Evolutionary conservation across 2,329 filamentous ascomycete genomes (phyloP).

Genomic region (Colletotrichum karsti): DNA sequence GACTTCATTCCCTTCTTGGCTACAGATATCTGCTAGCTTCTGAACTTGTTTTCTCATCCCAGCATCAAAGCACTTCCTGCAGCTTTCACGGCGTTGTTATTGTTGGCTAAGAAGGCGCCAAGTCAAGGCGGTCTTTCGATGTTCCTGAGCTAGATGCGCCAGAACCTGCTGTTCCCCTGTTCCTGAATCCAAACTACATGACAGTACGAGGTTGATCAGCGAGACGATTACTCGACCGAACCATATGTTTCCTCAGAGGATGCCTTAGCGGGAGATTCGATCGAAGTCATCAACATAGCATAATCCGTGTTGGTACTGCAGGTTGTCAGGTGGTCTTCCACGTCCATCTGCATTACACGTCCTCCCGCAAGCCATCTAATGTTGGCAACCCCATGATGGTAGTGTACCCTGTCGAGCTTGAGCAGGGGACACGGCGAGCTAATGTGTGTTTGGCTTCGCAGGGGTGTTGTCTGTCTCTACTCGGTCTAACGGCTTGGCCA

Average conservation of each 20-base stretch:
- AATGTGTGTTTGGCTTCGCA: constrained; percentile 1
- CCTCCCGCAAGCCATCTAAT: background rate
- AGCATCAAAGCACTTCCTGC: background rate
- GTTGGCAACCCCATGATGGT: background rate
- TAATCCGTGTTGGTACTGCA: background rate
- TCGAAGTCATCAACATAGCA: background rate
- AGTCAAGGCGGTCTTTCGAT: constrained; percentile 6
- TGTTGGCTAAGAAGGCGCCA: background rate
- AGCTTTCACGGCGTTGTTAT: background rate
- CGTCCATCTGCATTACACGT: background rate
- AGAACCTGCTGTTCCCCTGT: background rate
- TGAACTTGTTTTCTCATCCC: background rate
- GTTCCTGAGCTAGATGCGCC: constrained; percentile 18
- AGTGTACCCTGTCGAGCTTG: background rate
- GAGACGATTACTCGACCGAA: background rate
- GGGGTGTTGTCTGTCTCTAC: constrained; percentile 10
- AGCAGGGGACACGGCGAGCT: background rate
- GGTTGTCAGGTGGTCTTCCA: background rate
- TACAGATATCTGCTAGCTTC: background rate
- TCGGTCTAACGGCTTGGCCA: constrained; percentile 24
- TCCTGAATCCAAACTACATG: background rate
- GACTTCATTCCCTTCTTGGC: background rate
- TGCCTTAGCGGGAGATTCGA: background rate
- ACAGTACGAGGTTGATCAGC: background rate
- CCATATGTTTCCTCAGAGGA: background rate